These are phyloP conservation scores for Trichoderma polysporum DNA, from an alignment of 2,329 filamentous ascomycete species.

Conservation along the genomic window DNA sequence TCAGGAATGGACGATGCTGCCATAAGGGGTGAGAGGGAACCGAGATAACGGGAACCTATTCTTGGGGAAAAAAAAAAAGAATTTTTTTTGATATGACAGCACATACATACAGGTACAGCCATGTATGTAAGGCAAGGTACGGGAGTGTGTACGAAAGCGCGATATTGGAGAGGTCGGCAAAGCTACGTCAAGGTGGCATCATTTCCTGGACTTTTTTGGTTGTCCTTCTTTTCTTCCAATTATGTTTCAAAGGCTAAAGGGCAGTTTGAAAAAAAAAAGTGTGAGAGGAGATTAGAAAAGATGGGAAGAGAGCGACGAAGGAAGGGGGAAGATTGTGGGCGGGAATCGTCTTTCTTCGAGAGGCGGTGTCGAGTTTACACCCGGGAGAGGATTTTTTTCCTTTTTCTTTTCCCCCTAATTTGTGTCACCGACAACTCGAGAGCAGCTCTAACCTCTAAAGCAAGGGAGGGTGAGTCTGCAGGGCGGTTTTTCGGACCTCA, in stretches of 20 bases:
- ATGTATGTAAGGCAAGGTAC: slow-evolving; percentile 6
- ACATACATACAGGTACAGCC: slow-evolving; percentile 6
- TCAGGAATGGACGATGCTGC: not conserved
- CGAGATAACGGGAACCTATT: slow-evolving; percentile 2
- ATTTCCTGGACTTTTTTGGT: not conserved
- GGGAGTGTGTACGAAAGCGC: not conserved
- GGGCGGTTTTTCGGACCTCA: not conserved
- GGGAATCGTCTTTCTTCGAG: not conserved
- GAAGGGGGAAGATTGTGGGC: not conserved
- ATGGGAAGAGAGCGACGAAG: not conserved
- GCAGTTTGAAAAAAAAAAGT: not conserved
- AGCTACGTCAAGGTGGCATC: slow-evolving; percentile 20
- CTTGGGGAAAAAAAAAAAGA: not conserved
- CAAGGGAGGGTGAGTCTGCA: slow-evolving; percentile 19
- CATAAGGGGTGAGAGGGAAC: not conserved
- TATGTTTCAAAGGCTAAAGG: not conserved
- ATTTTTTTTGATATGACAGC: not conserved
- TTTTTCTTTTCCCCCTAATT: not conserved
- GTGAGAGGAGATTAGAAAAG: not conserved
- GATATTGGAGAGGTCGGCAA: not conserved
- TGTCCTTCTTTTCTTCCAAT: not conserved
- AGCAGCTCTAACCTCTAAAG: not conserved
- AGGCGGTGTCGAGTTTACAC: slow-evolving; percentile 11
- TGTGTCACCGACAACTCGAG: slow-evolving; percentile 18
- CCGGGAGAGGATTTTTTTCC: not conserved